Evolutionary conservation across 345 rosid genomes (phyloP).

Genomic region (Limnanthes douglasii): DNA sequence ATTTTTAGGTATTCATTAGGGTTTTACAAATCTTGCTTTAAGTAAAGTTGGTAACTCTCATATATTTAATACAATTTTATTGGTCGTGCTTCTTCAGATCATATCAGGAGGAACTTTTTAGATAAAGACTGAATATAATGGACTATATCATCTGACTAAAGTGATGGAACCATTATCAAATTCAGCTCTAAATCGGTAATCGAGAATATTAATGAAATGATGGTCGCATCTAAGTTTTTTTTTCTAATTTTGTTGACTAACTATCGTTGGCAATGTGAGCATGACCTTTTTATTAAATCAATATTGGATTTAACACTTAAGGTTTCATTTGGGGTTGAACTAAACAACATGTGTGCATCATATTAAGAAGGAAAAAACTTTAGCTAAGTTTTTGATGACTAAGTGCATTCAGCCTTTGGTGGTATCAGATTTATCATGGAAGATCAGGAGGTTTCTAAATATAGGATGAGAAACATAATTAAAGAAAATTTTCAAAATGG

Average conservation of each 20-base stretch:
- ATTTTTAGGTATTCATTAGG: no score
- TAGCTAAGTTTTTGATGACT: conserved; percentile 64
- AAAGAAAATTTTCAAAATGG: conserved; percentile 23
- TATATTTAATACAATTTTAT: background rate
- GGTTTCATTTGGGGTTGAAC: conserved; percentile 70
- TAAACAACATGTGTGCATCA: conserved; percentile 40
- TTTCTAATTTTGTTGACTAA: no score
- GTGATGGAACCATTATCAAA: no score
- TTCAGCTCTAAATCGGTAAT: no score
- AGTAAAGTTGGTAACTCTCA: no score
- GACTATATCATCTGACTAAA: no score
- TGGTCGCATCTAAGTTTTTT: no score
- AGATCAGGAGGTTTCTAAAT: conserved; percentile 35
- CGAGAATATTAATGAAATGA: no score
- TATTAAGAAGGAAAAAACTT: conserved; percentile 26
- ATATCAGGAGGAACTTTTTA: no score
- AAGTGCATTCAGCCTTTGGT: conserved; percentile 27
- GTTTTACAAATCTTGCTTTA: no score
- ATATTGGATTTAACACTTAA: conserved; percentile 60
- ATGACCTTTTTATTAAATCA: conserved; percentile 55
- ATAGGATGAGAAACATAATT: conserved; percentile 39
- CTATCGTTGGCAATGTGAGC: background rate
- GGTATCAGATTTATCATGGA: conserved; percentile 64
- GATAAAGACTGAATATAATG: no score
- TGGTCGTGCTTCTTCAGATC: no score